Evolutionary conservation across 139 green algal genomes (phyloP).

Genomic region (Chlamydomonas schloesseri): DNA sequence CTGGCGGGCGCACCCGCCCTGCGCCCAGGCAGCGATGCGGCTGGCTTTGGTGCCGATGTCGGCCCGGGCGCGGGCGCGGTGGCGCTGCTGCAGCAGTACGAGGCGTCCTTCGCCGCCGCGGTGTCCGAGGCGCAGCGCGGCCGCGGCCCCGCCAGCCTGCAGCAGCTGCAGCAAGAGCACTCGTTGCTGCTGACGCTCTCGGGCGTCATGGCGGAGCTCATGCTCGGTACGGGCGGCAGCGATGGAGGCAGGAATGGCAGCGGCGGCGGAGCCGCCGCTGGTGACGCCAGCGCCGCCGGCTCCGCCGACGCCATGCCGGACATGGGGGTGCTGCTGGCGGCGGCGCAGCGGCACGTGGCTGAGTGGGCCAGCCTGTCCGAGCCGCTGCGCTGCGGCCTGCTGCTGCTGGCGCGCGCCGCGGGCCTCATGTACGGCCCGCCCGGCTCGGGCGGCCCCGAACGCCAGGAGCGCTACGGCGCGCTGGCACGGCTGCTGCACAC

Average conservation of each 20-base stretch:
- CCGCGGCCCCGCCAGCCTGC: neutral
- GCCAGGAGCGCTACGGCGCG: constrained; percentile 36
- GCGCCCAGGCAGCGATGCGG: neutral
- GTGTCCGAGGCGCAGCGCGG: constrained; percentile 35
- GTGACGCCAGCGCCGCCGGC: neutral
- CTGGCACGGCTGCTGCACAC: constrained; percentile 36
- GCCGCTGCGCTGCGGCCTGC: constrained; percentile 32
- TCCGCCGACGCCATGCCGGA: neutral
- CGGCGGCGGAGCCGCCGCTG: neutral
- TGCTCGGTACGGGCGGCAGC: neutral
- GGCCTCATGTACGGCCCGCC: neutral
- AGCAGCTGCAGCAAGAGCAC: constrained; percentile 50
- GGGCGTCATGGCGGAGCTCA: neutral
- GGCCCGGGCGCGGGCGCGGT: neutral
- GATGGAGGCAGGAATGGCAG: too few relatives aligned
- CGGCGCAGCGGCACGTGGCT: constrained; percentile 33
- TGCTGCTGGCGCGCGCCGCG: constrained; percentile 33
- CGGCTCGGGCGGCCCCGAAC: neutral
- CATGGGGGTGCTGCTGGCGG: constrained; percentile 12
- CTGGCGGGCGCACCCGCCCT: neutral
- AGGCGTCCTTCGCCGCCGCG: neutral
- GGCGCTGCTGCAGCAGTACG: neutral
- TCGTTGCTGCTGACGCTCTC: constrained; percentile 40
- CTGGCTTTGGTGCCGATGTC: neutral
- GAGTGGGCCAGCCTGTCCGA: constrained; percentile 34